Base-by-base conservation (phyloP, 768 basidiomycete genomes). In the Suillus spraguei region DNA sequence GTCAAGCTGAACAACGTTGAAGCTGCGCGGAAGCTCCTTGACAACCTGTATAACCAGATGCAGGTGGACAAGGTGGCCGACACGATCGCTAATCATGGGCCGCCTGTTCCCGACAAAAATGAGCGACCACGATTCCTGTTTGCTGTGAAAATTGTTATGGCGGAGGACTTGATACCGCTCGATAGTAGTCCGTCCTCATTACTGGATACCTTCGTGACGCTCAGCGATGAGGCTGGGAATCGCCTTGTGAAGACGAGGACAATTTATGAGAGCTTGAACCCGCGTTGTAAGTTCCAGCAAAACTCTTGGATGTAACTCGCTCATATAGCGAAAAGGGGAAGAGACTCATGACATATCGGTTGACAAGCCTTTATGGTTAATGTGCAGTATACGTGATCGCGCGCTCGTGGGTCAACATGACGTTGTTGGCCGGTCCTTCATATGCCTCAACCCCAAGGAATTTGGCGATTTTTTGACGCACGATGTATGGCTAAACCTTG, bases 1-100 rank as follows among this genome's bases (percentile, higher is more conserved):
- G 93, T 99, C 73, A 98, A 98, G 80, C 84, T 99, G 59, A 99
- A 99, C 81, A 98, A 98, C 75, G 88, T 99, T 66, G 95, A 96
- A 69, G 91, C 94, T 13, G 95, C 96, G 1, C 87, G 95, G 36
- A 87, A 87, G 64, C 82, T 97, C 54, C 83, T 99, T 65, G 97
- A 99, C 74, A 93, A 91, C 65, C 91, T 99, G 85, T 99, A 98
- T 75, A 88, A 84, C 59, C 90, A 94, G 70, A 88, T 97, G 82
- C 85, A 95, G 63, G 94, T 90, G 0, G 97, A 99, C 79, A 88
- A 88, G 71, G 84, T 95, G 63, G 84, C 90, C 3, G 87, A 89
- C 33, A 80, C 86, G 33, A 71, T 94, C 61, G 77, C 79, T 60
- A 75, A 78, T 22, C 78, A 79, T 35, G 86, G 78, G 7, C 92